phyloP scores from a whole-genome alignment of 352 stramenopile genomes.

The Aphanomyces invadans region DNA sequence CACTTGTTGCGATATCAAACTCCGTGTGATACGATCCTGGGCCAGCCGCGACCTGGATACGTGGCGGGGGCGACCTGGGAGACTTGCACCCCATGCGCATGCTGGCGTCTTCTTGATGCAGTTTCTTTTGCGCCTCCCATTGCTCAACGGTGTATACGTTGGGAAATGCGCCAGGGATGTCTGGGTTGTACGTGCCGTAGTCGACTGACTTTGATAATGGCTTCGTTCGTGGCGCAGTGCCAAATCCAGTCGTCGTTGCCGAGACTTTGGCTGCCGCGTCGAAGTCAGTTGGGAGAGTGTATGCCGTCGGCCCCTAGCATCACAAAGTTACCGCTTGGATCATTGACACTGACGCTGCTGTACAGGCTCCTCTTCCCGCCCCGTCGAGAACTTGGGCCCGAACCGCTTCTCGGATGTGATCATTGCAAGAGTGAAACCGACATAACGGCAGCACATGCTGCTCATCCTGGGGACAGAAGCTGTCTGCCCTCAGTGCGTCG shows the following conservation, averaged over 20 bases:
- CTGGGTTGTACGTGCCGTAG: not conserved
- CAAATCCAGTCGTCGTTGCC: not conserved
- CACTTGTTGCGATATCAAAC: not conserved
- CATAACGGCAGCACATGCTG: no score
- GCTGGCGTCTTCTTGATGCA: not conserved
- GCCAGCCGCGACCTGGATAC: not conserved
- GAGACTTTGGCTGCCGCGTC: not conserved
- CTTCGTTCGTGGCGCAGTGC: not conserved
- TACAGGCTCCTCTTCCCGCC: slow-evolving; percentile 4
- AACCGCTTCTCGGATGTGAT: slow-evolving; percentile 19
- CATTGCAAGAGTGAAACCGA: not conserved
- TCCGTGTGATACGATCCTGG: slow-evolving; percentile 9
- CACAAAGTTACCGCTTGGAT: no score
- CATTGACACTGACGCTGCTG: no score
- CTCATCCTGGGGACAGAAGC: no score
- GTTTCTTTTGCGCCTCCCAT: not conserved
- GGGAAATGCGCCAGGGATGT: slow-evolving; percentile 2
- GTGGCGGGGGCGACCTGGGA: not conserved
- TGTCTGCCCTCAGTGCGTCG: no score
- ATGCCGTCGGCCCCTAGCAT: no score
- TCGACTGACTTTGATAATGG: not conserved
- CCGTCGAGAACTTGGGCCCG: slow-evolving; percentile 7
- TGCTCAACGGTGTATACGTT: not conserved
- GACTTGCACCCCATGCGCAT: not conserved
- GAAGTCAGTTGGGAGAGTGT: no score